Base-by-base conservation (phyloP, 2,329 filamentous ascomycete species). In the Pseudogymnoascus sp. region DNA sequence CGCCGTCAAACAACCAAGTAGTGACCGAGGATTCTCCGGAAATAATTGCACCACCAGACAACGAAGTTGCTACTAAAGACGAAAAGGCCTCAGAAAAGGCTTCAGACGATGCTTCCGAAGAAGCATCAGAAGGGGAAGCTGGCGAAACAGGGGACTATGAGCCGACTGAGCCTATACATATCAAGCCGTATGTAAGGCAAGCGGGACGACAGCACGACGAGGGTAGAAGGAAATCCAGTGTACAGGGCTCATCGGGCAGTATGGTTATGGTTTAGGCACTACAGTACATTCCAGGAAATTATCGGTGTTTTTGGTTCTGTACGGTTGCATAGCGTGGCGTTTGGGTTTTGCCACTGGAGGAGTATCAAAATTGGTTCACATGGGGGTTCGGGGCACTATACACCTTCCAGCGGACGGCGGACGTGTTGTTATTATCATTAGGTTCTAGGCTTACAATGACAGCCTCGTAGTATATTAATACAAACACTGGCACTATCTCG, bases 361-460 rank as follows among this genome's bases (percentile, higher is more conserved):
- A 33, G 50, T 56, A 56, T 56, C 50, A 56, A 35, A 56, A 56
- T 56, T 33, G n/a, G 28, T 56, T 56, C 46, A 35, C 50, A 35
- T 7, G 4, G 50, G 46, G 28, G 26, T 33, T 53, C 16, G 12
- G 26, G 46, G 26, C 46, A 19, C 26, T 33, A 56, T 56, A 35
- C 28, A 22, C 50, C 28, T 33, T 33, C 28, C n/a, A 35, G 6
- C 50, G 26, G 50, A 33, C 10, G 28, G 19, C 19, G 43, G 43
- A 33, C 10, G 28, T 33, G 5, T 26, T 56, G 50, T 33, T 35
- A 33, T 56, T 56, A 56, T 22, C 28, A 56, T 56, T 56, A 56
- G 50, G 50, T 56, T 56, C 50, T 56, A 56, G 28, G 33, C 28
- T 56, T 56, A 56, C 28, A 56, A 56, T 56, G 50, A 35, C 50